Base-by-base conservation (phyloP, 495 filamentous ascomycete species). In the Penicillium pulvis region DNA sequence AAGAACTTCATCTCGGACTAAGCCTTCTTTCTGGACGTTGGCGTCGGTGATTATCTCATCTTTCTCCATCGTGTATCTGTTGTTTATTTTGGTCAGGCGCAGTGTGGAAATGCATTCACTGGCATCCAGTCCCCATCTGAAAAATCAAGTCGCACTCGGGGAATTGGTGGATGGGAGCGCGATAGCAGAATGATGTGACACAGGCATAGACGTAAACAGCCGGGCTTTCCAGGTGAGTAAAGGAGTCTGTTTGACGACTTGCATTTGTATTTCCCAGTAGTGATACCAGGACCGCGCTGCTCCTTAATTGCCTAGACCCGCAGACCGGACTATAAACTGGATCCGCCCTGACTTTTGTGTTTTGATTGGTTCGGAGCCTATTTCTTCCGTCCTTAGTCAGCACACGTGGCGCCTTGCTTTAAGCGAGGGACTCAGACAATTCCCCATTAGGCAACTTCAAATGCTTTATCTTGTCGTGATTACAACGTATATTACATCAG, bases 31-130 rank as follows among this genome's bases (percentile, higher is more conserved):
- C 19, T 59, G 49, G 16, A 52, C 42, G 12, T 47, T 39, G 4
- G 62, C 2, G 3, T 71, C 61, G 17, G 58, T 28, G 44, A 57
- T 9, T 11, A 54, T 66, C 12, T 62, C 56, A 31, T 65, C 56
- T 20, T 62, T 68, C 23, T 68, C 67, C 65, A 67, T 53, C 6
- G 23, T 53, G 19, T 30, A 26, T 24, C 6, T 28, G 4, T 28
- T 28, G 28, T 30, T 5, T 30, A 24, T 16, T 17, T 30, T 17
- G 16, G 10, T n/a, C 3, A 26, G 9, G 10, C 3, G 4, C 14
- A 17, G 24, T 49, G 6, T 28, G 0, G 19, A 30, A 16, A 1
- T 8, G 24, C 11, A 20, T 12, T 24, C 44, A 11, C 26, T 11
- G 10, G 44, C 44, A 11, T 24, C 8, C 39, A 28, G 12, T 12